These are phyloP conservation scores for Lipomyces kockii DNA, from an alignment of 805 yeast genomes.

Conservation along the genomic window DNA sequence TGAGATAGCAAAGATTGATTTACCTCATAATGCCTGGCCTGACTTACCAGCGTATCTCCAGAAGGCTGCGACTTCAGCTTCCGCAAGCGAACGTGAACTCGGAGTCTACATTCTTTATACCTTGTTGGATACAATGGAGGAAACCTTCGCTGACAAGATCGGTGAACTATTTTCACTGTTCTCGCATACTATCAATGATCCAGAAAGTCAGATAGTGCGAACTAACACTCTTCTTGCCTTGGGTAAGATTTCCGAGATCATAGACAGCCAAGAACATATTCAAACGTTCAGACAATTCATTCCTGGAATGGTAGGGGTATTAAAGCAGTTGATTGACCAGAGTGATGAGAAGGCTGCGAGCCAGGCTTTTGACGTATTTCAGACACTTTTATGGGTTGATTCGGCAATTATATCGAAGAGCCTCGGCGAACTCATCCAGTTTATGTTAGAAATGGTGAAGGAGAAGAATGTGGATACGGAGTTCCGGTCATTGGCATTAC, in stretches of 20 bases:
- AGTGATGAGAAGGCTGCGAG: conserved; percentile 75
- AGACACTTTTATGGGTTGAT: conserved; percentile 76
- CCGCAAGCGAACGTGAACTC: conserved; percentile 72
- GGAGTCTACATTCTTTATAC: conserved; percentile 80
- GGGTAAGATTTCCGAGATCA: conserved; percentile 53
- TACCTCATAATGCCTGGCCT: conserved; percentile 72
- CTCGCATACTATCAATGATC: conserved; percentile 63
- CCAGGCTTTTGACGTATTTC: conserved; percentile 81
- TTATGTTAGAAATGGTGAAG: conserved; percentile 68
- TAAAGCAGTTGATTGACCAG: conserved; percentile 70
- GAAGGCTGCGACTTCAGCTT: conserved; percentile 62
- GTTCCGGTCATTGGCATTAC: conserved; percentile 78
- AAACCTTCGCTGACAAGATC: conserved; percentile 60
- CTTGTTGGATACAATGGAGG: conserved; percentile 70
- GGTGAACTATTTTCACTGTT: conserved; percentile 74
- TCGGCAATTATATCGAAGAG: conserved; percentile 77
- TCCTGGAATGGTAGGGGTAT: conserved; percentile 80
- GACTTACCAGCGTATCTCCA: conserved; percentile 74
- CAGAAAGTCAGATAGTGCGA: conserved; percentile 71
- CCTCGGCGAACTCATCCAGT: conserved; percentile 67
- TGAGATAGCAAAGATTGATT: conserved; percentile 78
- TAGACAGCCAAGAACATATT: conserved; percentile 64
- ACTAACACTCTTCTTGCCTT: conserved; percentile 82
- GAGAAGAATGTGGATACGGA: conserved; percentile 74
- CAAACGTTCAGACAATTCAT: conserved; percentile 64